Evolutionary conservation across 2,329 filamentous ascomycete species (phyloP).

Genomic region (Fusarium sp.): DNA sequence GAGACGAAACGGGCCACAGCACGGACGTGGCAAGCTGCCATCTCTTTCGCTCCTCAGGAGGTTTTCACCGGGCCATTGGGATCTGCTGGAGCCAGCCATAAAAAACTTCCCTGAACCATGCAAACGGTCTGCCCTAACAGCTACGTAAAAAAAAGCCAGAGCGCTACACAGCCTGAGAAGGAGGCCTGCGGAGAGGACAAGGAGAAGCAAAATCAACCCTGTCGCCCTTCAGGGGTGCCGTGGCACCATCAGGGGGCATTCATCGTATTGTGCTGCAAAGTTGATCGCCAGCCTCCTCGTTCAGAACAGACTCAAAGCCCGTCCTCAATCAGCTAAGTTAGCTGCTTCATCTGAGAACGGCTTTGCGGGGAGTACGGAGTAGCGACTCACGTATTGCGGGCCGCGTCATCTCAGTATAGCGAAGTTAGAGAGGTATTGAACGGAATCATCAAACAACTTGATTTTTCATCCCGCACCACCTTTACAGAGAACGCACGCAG

Average conservation of each 20-base stretch:
- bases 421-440: background rate
- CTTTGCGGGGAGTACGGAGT: background rate
- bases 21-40: conserved; percentile 39
- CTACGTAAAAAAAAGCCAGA: conserved; percentile 14
- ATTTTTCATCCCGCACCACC: conserved; percentile 2
- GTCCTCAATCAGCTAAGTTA: background rate
- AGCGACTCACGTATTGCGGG: conserved; percentile 5
- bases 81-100: conserved; percentile 35
- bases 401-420: background rate
- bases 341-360: background rate
- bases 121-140: conserved; percentile 25
- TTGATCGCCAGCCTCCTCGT: conserved; percentile 4
- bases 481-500: background rate
- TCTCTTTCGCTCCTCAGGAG: conserved; percentile 7
- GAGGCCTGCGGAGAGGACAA: conserved; percentile 15
- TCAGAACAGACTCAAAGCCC: conserved; percentile 11
- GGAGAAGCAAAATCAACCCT: conserved; percentile 20
- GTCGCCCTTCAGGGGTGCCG: conserved; percentile 23
- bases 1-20: conserved; percentile 28
- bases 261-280: conserved; percentile 17
- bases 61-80: conserved; percentile 24
- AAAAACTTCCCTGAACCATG: conserved; percentile 26
- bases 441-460: conserved; percentile 6
- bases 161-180: conserved; percentile 15
- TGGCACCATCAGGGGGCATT: conserved; percentile 34